Evolutionary conservation across 2,329 filamentous ascomycete genomes (phyloP).

Genomic region (Apiospora koreana): DNA sequence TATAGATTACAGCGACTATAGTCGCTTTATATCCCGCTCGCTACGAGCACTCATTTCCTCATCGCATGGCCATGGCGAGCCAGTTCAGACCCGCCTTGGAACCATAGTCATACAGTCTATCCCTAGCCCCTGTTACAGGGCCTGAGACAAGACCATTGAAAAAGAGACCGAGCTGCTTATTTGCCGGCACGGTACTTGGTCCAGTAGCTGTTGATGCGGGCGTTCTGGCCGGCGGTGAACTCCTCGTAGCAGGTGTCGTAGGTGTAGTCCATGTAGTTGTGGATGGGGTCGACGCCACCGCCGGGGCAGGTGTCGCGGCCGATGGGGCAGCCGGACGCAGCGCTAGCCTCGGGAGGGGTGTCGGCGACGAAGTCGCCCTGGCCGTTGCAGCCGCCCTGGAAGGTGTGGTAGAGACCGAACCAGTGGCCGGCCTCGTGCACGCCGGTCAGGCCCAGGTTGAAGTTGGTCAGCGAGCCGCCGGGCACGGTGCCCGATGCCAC

Average conservation of each 20-base stretch:
- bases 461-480: slow-evolving; percentile 35
- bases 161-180: background rate
- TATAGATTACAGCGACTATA: too few relatives aligned
- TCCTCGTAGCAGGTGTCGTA: slow-evolving; percentile 46
- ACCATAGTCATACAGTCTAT: too few relatives aligned
- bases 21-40: too few relatives aligned
- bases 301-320: slow-evolving; percentile 29
- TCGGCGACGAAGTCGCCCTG: slow-evolving; percentile 43
- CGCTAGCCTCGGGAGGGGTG: slow-evolving; percentile 40
- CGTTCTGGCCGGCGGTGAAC: slow-evolving; percentile 45
- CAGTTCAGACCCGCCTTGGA: too few relatives aligned
- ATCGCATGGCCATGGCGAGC: too few relatives aligned
- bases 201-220: slow-evolving; percentile 42
- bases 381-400: slow-evolving; percentile 41
- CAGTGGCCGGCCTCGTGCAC: slow-evolving; percentile 51
- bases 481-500: slow-evolving; percentile 39
- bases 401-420: slow-evolving; percentile 50
- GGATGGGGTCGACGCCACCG: slow-evolving; percentile 33
- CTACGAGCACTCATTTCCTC: too few relatives aligned
- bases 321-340: slow-evolving; percentile 37
- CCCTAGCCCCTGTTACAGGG: too few relatives aligned
- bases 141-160: too few relatives aligned
- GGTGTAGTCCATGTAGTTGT: slow-evolving; percentile 41
- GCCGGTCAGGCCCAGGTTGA: slow-evolving; percentile 18
- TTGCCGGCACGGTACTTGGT: slow-evolving; percentile 33